Evolutionary conservation across 1,284 basidiomycete genomes (phyloP), one percentile per base, ranked within the genome.

Genomic region (Hypsizygus ulmarius): DNA sequence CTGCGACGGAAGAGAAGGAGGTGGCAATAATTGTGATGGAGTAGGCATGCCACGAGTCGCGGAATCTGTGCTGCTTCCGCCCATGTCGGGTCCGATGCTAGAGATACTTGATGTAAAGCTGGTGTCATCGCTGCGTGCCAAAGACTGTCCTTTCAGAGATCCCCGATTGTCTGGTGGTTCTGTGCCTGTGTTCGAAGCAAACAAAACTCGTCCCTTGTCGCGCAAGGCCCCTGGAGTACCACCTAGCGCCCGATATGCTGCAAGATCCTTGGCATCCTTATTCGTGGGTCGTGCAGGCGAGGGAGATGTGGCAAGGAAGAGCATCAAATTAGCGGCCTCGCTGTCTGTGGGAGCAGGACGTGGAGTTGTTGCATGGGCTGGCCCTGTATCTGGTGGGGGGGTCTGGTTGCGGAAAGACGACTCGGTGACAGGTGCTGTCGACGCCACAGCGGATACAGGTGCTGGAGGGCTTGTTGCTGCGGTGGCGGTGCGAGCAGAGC

Each of bases 241-340:
- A 33, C 74, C 71, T 14, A 87, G 67, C 10, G 75, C 70, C 30
- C 81, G 73, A 59, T 74, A 82, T 5, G 81, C 74, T 5, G 74
- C 72, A 19, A 71, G 53, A 56, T 87, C 82, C 55, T 70, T 74
- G 7, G 72, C 59, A 30, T 83, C 77, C 50, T 74, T 77, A 32
- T 69, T 74, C 6, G 69, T 67, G 12, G 78, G 75, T 38, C 87
- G 78, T n/a, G 74, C 84, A 5, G 87, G 87, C 0, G 86, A 89
- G 0, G 87, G 87, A 2, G 86, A 89, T 5, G 87, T 89, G 34
- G 88, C 87, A 40, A 90, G 77, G 64, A 79, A 87, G 32, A 90
- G 70, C 79, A 90, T 86, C 35, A 90, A 67, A 61, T 87, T 85
- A 19, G 88, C 87, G 0, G 88, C 87, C 60, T 90, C 88, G 56